Base-by-base conservation (phyloP, 2,329 filamentous ascomycete genomes). In the Microsporum ferrugineum region DNA sequence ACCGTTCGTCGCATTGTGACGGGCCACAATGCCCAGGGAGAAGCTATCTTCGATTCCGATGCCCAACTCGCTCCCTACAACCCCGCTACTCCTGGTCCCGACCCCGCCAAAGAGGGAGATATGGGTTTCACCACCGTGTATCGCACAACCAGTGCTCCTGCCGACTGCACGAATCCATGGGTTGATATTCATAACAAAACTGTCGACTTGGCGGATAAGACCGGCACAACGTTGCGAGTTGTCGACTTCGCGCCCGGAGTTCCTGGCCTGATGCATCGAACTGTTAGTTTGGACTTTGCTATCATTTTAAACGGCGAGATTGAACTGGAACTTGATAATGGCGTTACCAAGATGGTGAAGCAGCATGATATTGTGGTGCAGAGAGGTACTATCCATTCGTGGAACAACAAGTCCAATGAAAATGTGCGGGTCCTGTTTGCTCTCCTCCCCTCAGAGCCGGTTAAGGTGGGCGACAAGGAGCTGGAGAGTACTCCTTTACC, bases 301-400 rank as follows among this genome's bases (percentile, higher is more conserved):
- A 65, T 72, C n/a, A 65, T 72, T 12, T 63, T 72, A 33, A 63
- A 66, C 12, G 70, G 70, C 0, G 67, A 66, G 38, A 67, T 72
- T 29, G 63, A 67, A 62, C 45, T 70, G 56, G 65, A 70, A 39
- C 63, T 72, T 57, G 70, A 71, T 45, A 66, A 70, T 57, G 70
- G 68, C 7, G 64, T 65, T 7, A 68, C 66, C 61, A 70, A 64
- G 33, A 64, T 59, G 27, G 45, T 71, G 61, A 66, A 63, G 49
- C 60, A 66, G 60, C 66, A 67, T 17, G 70, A 71, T 59, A 61
- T 71, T 31, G 68, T 67, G 17, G 68, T 72, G n/a, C 69, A 71
- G 60, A 63, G 68, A 8, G 66, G 66, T 39, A 69, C 68, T n/a
- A 68, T 69, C 14, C 68, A 69, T 55, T 61, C 66, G 7, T 69